Percentiles rank a stretch among this genome's conserved stretches.
These are phyloP conservation scores for Logfia minima DNA, from an alignment of 129 eudicot genomes.

Conservation along the genomic window DNA sequence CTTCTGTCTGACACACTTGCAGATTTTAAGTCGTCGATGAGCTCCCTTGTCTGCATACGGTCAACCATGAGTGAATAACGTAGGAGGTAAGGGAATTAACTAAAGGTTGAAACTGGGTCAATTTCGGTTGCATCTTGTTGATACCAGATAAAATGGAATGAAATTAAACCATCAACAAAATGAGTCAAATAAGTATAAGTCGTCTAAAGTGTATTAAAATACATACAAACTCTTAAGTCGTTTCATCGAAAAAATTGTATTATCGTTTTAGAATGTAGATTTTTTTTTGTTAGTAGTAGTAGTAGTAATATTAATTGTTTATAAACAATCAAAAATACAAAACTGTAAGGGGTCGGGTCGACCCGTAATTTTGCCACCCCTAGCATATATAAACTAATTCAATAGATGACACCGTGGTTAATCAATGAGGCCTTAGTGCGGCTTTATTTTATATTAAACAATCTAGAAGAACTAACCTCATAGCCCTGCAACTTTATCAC, in stretches of 20 bases:
- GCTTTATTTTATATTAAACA: background rate
- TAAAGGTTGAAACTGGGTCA: background rate
- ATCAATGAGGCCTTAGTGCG: no score
- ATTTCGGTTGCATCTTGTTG: background rate
- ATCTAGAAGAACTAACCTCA: conserved; percentile 59
- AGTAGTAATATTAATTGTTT: no score
- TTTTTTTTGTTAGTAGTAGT: no score
- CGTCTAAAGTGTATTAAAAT: background rate
- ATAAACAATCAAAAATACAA: no score
- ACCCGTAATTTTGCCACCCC: no score
- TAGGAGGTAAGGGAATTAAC: background rate
- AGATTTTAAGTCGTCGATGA: conserved; percentile 79
- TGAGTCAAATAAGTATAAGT: background rate
- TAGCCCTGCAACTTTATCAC: conserved; percentile 77
- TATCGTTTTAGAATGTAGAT: no score
- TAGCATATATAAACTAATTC: no score
- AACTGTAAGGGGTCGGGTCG: no score
- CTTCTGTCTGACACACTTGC: conserved; percentile 68
- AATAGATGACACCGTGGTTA: no score
- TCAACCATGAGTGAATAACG: conserved; percentile 18
- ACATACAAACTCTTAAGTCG: no score
- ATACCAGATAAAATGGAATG: background rate
- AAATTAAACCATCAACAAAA: background rate
- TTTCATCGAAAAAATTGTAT: no score
- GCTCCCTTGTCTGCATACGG: conserved; percentile 76